Evolutionary conservation across 1,139 yeast species (phyloP), one percentile per base, ranked within the genome.

Genomic region (Suhomyces guaymorum): DNA sequence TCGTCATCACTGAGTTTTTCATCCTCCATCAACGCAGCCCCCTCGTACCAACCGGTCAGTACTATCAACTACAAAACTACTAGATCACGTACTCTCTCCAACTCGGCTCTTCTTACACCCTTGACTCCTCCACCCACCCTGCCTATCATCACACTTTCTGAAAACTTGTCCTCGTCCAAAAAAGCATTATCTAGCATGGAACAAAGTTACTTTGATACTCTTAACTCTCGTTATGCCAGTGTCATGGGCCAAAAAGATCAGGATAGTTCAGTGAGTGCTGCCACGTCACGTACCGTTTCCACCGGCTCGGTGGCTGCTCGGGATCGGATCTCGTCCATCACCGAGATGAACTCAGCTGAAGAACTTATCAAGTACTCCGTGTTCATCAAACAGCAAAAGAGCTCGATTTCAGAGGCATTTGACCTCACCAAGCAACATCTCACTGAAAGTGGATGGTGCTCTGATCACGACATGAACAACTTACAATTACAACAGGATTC

Each of bases 391-490:
- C 51, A 54, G 28, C 69, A 63, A 44, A 63, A 61, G 42, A 49
- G 48, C 28, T 50, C 59, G n/a, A 52, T 64, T 15, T 53, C 52
- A 26, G 65, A 63, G 13, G 70, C 70, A 4, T 70, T 59, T 43
- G 63, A 57, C 28, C 47, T 55, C 15, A 63, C 75, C n/a, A 63
- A 53, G 35, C 51, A 55, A 30, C 55, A 66, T 35, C 57, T 70
- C 38, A 39, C 48, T 17, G 59, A 57, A 26, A 61, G 68, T 33
- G 76, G 76, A 2, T 70, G 76, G 76, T 69, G 74, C 44, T 67
- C 74, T 2, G 51, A 50, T 22, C 67, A 67, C 41, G 75, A 70
- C 47, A 59, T 70, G 49, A 60, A 66, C 41, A 69, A 67, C 50
- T 54, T 68, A 33, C 64, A 59, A 43, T 46, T 64, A 13, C 73